Evolutionary conservation across 306 rosid species (phyloP), one percentile per base, ranked within the genome.

Genomic region (Lathyrus oleraceus): DNA sequence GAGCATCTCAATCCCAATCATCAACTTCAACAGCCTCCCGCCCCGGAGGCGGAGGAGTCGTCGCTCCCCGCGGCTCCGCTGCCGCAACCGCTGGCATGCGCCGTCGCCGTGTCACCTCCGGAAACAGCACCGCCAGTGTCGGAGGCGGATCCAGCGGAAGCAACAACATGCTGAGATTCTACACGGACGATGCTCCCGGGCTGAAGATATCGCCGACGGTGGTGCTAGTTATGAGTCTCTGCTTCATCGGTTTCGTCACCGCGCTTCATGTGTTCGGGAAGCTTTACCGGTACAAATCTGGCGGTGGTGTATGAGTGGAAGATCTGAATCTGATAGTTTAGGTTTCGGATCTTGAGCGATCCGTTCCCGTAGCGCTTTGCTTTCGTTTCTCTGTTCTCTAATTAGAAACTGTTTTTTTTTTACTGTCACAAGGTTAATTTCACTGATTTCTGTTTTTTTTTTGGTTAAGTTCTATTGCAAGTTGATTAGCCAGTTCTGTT

Each of bases 241-340:
- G 95, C 84, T 92, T 92, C 95, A 92, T 92, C 79, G 96, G 88
- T 44, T 92, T 92, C 62, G 96, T 92, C 69, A 85, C 98, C 19
- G 88, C 87, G 20, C 96, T 92, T 64, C 98, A 92, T 79, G 96
- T 92, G 66, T 83, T 89, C 66, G 98, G 98, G 47, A 92, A 92
- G 52, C 79, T 82, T 20, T 82, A 82, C 69, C 83, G 86, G 39
- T 67, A 69, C 66, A 69, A 74, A 82, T 45, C 83, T 16, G 73
- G 69, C 9, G 88, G 69, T 4, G 84, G 79, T 16, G 91, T 71
- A 13, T 88, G 77, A 71, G 60, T 44, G 5, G 21, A 16, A 25
- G 73, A 25, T 47, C 61, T 21, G 64, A 52, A 25, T 47, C 51
- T 15, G 64, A 40, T 68, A 25, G 30, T 60, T 36, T 57, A 5